Evolutionary conservation across 2,329 filamentous ascomycete species (phyloP).

Genomic region (Xylariaceae sp.): DNA sequence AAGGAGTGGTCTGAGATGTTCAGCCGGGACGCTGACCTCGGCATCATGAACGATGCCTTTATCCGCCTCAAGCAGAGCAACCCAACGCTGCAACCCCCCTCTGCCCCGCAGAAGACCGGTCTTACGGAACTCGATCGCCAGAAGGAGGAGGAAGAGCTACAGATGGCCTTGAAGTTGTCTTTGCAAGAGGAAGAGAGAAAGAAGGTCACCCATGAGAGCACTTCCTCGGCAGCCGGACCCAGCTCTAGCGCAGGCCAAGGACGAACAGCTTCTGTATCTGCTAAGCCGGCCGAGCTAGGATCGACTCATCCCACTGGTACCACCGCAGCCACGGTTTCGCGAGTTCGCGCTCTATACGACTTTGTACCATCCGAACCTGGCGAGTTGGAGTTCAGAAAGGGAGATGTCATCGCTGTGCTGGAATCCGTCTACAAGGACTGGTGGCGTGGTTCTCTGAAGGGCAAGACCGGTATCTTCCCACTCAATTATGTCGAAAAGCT

Average conservation of each 20-base stretch:
- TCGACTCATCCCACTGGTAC: constrained; percentile 71
- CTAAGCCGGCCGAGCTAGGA: constrained; percentile 40
- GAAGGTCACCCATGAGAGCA: constrained; percentile 41
- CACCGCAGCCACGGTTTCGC: constrained; percentile 91
- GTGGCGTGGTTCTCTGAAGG: constrained; percentile 95
- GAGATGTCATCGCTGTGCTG: constrained; percentile 92
- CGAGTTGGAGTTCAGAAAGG: constrained; percentile 92
- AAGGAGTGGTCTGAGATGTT: constrained; percentile 97
- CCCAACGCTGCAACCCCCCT: constrained; percentile 84
- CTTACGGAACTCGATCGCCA: constrained; percentile 85
- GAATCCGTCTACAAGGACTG: constrained; percentile 99
- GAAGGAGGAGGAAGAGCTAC: constrained; percentile 95
- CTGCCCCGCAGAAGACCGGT: constrained; percentile 86
- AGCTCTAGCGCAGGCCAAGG: constrained; percentile 28
- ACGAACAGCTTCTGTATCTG: constrained; percentile 21
- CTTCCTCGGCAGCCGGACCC: constrained; percentile 28
- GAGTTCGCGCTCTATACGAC: constrained; percentile 89
- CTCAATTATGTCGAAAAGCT: constrained; percentile 98
- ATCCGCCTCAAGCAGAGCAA: constrained; percentile 78
- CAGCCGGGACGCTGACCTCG: constrained; percentile 77
- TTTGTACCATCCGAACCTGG: constrained; percentile 91
- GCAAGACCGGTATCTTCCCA: constrained; percentile 95
- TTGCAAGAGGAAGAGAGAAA: constrained; percentile 78
- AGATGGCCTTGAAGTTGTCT: constrained; percentile 90
- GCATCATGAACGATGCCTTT: constrained; percentile 96